phyloP scores from a whole-genome alignment of 176 grass and related monocot species.

The Phoenix roebelenii region DNA sequence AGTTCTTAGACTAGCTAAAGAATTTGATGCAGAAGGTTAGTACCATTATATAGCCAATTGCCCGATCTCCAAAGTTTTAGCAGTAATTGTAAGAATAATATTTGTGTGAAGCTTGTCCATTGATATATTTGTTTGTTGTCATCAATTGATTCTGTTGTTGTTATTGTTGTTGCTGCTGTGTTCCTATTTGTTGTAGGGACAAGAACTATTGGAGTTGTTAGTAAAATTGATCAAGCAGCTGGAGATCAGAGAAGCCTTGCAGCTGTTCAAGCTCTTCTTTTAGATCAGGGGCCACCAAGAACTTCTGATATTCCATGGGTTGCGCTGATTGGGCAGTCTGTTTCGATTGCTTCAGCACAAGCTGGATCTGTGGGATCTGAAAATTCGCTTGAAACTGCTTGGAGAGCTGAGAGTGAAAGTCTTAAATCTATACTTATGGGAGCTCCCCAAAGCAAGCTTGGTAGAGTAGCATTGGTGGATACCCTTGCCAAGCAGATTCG shows the following conservation, averaged over 20 bases:
- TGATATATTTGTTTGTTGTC: too few species aligned
- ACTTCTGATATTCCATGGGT: constrained; percentile 61
- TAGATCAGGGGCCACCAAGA: constrained; percentile 57
- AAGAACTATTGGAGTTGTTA: constrained; percentile 74
- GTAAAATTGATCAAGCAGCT: constrained; percentile 75
- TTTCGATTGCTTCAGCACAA: constrained; percentile 44
- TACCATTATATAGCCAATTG: neutral
- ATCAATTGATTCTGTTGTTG: too few species aligned
- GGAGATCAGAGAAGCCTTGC: constrained; percentile 61
- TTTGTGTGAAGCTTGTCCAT: too few species aligned
- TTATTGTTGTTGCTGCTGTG: too few species aligned
- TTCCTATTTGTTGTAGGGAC: constrained; percentile 31
- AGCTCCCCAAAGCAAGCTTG: constrained; percentile 57
- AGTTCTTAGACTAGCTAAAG: constrained; percentile 60
- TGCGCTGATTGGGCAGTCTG: constrained; percentile 59
- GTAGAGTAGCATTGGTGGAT: constrained; percentile 72
- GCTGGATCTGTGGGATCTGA: constrained; percentile 47
- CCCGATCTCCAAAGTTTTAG: too few species aligned
- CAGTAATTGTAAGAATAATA: too few species aligned
- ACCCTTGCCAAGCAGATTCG: constrained; percentile 66
- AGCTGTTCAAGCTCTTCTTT: constrained; percentile 65
- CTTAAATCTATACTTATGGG: constrained; percentile 57
- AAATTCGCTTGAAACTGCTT: constrained; percentile 56
- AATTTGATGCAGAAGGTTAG: constrained; percentile 71
- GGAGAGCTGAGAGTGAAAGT: constrained; percentile 64